A percentile compares a stretch with the other conserved stretches of the same genome.
These are phyloP conservation scores for Saccharata proteae DNA, from an alignment of 2,329 filamentous ascomycete species.

Conservation along the genomic window DNA sequence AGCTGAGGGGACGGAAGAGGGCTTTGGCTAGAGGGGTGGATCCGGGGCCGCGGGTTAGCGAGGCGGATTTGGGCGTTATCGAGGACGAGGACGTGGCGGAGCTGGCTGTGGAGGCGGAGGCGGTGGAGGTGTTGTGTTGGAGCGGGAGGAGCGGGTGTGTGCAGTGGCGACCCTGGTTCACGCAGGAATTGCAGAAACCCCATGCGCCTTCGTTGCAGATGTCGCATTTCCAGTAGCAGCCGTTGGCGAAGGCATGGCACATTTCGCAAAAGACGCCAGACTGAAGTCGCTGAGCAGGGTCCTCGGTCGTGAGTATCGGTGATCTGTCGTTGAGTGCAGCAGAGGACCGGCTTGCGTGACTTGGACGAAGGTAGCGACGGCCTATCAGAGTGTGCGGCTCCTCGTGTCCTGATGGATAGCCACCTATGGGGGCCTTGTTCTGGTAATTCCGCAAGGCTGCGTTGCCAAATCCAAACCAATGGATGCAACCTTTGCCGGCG, in stretches of 20 bases:
- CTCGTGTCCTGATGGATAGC: slow-evolving; percentile 29
- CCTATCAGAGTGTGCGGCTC: slow-evolving; percentile 42
- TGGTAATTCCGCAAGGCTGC: slow-evolving; percentile 57
- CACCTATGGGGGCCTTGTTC: slow-evolving; percentile 27
- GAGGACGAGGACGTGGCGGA: slow-evolving; percentile 21
- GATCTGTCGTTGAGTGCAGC: slow-evolving; percentile 13
- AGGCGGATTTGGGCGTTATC: slow-evolving; percentile 31
- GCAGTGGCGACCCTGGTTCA: slow-evolving; percentile 71
- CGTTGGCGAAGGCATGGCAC: slow-evolving; percentile 62
- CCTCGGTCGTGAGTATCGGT: slow-evolving; percentile 50
- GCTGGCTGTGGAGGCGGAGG: slow-evolving; percentile 14
- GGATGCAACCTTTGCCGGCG: slow-evolving; percentile 59
- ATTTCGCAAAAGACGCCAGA: slow-evolving; percentile 74
- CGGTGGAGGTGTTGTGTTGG: slow-evolving; percentile 39
- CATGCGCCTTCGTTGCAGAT: slow-evolving; percentile 84
- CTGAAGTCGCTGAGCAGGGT: slow-evolving; percentile 57
- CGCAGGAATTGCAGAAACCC: slow-evolving; percentile 84
- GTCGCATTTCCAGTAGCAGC: slow-evolving; percentile 83
- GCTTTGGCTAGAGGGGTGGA: slow-evolving; percentile 20
- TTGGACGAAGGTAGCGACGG: slow-evolving; percentile 29
- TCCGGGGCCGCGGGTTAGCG: slow-evolving; percentile 24
- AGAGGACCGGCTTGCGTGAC: slow-evolving; percentile 13
- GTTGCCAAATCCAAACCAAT: slow-evolving; percentile 82
- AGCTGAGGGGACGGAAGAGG: slow-evolving; percentile 54
- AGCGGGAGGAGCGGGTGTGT: slow-evolving; percentile 71